Evolutionary conservation across 768 basidiomycete genomes (phyloP), one percentile per base, ranked within the genome.

Genomic region (Trametes sanguinea): DNA sequence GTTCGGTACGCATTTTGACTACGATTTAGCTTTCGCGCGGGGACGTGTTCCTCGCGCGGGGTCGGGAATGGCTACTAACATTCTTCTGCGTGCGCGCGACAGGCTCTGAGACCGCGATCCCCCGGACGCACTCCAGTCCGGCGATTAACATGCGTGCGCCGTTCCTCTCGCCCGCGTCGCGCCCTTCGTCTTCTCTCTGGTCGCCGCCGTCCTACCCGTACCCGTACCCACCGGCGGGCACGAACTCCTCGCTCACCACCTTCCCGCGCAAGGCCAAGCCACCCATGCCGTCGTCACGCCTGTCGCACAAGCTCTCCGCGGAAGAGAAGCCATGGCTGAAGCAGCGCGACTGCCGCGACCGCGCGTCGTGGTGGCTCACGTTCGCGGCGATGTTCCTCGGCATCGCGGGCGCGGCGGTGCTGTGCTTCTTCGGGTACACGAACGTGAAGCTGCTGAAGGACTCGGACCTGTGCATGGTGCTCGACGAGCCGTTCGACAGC

Each of bases 141-240:
- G 81, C 79, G 42, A 81, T 72, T 39, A 66, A 79, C 13, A 90
- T 91, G 77, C 83, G 89, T 29, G 76, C 83, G 0, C 86, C 89
- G 1, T 89, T 89, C 76, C 82, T 89, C 55, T 82, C 86, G 3
- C 89, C 89, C 0, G 81, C 87, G 1, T 87, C 85, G 0, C 80
- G 88, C n/a, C 87, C 87, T 0, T 74, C 81, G 4, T 84, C 82
- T 2, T 78, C 82, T 13, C 65, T 87, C 0, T 89, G 88, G 88
- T 77, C 82, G 0, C 87, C 88, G 8, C 85, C 86, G 1, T 69
- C 80, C 0, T 79, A 80, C 65, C 66, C 67, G 66, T 72, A 63
- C 65, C 69, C 63, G 56, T 66, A 69, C 63, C 54, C 67, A 45
- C 62, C 67, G 42, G n/a, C 53, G 39, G 54, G 35, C 40, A 22